Evolutionary conservation across 352 stramenopile genomes (phyloP), one percentile per base, ranked within the genome.

Genomic region (Poterioochromonas sp.): DNA sequence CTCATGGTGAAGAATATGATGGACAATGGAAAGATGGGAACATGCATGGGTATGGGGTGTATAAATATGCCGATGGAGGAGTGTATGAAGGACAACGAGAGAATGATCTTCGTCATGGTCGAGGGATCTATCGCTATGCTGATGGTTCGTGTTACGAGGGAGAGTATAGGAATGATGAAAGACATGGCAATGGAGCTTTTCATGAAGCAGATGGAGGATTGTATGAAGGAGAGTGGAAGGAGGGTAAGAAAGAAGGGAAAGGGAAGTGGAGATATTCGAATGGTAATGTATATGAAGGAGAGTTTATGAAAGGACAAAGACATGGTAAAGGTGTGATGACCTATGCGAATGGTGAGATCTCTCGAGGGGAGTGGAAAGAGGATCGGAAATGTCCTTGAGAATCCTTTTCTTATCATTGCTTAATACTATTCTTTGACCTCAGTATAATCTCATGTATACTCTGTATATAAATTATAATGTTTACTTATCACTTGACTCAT

Each of bases 281-380:
- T 37, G 58, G 58, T 15, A 18, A 15, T 20, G 29, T 35, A 32
- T 68, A 68, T 68, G 29, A 15, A 35, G 58, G 58, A n/a, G 58
- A 40, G 5, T 68, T 15, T 15, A 26, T 39, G 11, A 68, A 68
- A n/a, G 58, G 58, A 34, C 15, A 35, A 34, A 68, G 34, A 26
- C 58, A 68, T 68, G 58, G 58, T 37, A 39, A 39, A 11, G 58
- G 58, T 15, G 87, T 92, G n/a, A 76, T 92, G 20, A 90, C 85
- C 5, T 83, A 88, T 34, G 74, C 84, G 0, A 91, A 85, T 73
- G 92, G 92, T 1, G 92, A 95, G 77, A 80, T 82, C 12, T 97
- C 94, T 79, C 80, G 90, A 49, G 92, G 92, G 0, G 79, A 94
- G 63, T 97, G 92, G 76, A 70, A 81, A 8, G 65, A 88, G 12